Percentiles rank a stretch among this genome's conserved stretches.
Evolutionary conservation across 2,329 filamentous ascomycete species (phyloP).

Genomic region (Arthrobotrys sphaeroides): DNA sequence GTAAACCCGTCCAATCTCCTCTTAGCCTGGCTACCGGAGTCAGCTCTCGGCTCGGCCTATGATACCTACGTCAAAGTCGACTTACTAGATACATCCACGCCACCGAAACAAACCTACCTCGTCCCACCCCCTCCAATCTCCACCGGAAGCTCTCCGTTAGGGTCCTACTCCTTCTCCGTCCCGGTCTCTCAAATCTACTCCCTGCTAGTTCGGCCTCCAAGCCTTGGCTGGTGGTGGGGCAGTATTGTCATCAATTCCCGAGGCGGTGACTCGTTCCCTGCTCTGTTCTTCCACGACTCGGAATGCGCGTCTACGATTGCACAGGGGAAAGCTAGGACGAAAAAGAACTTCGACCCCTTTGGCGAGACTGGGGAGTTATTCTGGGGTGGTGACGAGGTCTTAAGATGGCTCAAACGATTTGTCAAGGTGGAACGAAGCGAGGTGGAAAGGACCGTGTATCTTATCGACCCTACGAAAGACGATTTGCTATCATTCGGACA

Average conservation of each 20-base stretch:
- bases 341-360: conserved; percentile 90
- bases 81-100: conserved; percentile 74
- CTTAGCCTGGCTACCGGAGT: conserved; percentile 92
- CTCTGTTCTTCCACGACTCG: conserved; percentile 95
- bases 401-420: conserved; percentile 89
- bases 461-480: conserved; percentile 85
- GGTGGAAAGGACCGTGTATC: conserved; percentile 88
- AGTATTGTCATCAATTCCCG: conserved; percentile 92
- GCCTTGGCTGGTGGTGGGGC: conserved; percentile 97
- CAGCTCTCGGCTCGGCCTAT: conserved; percentile 82
- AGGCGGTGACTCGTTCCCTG: conserved; percentile 90
- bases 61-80: conserved; percentile 97
- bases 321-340: conserved; percentile 85
- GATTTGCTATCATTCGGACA: conserved; percentile 83
- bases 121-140: conserved; percentile 91
- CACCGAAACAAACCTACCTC: conserved; percentile 85
- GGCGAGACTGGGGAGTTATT: conserved; percentile 86
- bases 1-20: conserved; percentile 70
- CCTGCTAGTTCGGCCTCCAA: conserved; percentile 87
- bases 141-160: conserved; percentile 72
- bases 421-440: conserved; percentile 82
- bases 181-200: conserved; percentile 91
- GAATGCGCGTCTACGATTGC: conserved; percentile 96
- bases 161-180: conserved; percentile 89
- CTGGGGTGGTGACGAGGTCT: conserved; percentile 95